Conservation (phyloP, 192 early-diverging fungal genomes). For the Podila epigama region DNA sequence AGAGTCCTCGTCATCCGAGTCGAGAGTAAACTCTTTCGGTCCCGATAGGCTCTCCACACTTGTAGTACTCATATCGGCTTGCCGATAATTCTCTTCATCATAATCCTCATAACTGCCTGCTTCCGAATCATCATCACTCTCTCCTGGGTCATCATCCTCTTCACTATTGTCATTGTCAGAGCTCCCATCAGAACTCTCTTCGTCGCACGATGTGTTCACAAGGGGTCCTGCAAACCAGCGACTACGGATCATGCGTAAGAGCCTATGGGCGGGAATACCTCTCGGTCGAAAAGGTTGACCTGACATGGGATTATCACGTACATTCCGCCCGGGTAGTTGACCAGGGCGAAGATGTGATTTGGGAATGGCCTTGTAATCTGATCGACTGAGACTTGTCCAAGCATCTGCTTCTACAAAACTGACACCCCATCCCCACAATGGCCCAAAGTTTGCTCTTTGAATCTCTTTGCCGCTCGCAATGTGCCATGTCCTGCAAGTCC, state of each 20-base stretch:
- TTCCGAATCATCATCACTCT: slow-evolving; percentile 15
- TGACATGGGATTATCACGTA: slow-evolving; percentile 25
- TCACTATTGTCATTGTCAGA: slow-evolving; percentile 25
- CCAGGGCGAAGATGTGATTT: slow-evolving; percentile 28
- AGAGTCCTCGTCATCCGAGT: too few species aligned
- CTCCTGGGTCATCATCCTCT: slow-evolving; percentile 20
- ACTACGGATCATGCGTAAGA: slow-evolving; percentile 26
- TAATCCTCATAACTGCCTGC: slow-evolving; percentile 5
- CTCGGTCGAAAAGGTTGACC: slow-evolving; percentile 14
- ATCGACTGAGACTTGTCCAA: slow-evolving; percentile 14
- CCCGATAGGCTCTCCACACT: too few species aligned
- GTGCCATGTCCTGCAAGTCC: slow-evolving; percentile 60
- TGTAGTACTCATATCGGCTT: too few species aligned
- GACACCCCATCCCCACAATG: slow-evolving; percentile 35
- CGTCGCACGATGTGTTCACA: slow-evolving; percentile 26
- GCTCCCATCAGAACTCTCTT: too few species aligned
- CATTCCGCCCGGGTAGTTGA: slow-evolving; percentile 24
- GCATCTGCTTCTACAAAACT: slow-evolving; percentile 15
- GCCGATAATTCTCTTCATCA: background rate
- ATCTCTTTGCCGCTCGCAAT: slow-evolving; percentile 41
- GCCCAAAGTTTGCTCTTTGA: slow-evolving; percentile 23
- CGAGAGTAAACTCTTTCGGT: too few species aligned
- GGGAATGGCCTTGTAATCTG: slow-evolving; percentile 21
- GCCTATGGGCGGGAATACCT: slow-evolving; percentile 14
- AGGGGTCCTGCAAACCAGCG: slow-evolving; percentile 31